Conservation (phyloP, 2,329 filamentous ascomycete genomes). For the Colletotrichum tropicicola region DNA sequence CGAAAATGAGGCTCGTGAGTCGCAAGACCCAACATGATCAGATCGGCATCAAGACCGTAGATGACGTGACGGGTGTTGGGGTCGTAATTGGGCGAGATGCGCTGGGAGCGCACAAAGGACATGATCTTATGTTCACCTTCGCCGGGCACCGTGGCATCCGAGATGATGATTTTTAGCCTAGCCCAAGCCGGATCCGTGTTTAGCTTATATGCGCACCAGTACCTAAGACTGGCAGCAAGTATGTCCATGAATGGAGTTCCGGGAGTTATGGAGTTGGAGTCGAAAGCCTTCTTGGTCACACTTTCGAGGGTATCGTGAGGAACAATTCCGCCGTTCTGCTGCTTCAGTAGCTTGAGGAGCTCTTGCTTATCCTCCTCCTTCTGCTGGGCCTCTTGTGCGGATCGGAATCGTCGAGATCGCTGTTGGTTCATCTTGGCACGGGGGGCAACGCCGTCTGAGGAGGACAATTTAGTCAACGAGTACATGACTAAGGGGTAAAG, state of each 20-base stretch:
- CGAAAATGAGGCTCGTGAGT: constrained; percentile 98
- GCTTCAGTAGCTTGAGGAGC: constrained; percentile 83
- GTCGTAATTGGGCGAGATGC: constrained; percentile 88
- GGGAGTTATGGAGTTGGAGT: constrained; percentile 87
- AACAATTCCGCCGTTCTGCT: constrained; percentile 74
- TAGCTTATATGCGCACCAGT: constrained; percentile 97
- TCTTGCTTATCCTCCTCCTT: constrained; percentile 93
- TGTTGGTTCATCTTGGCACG: constrained; percentile 99
- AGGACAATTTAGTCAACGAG: constrained; percentile 27
- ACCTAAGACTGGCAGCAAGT: constrained; percentile 86
- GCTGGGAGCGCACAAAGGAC: constrained; percentile 95
- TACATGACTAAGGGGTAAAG: constrained; percentile 33
- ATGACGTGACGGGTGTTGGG: constrained; percentile 98
- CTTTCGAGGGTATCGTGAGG: constrained; percentile 69
- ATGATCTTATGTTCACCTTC: constrained; percentile 99
- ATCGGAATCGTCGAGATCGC: constrained; percentile 92
- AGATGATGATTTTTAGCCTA: constrained; percentile 96
- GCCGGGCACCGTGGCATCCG: constrained; percentile 95
- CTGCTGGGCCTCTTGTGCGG: constrained; percentile 92
- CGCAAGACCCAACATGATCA: constrained; percentile 97
- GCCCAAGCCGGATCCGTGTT: constrained; percentile 97
- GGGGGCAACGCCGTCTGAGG: constrained; percentile 89
- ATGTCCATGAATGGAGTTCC: constrained; percentile 99
- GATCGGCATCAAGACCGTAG: constrained; percentile 95
- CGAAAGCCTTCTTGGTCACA: constrained; percentile 88